These are phyloP conservation scores for Cadophora gregata DNA, from an alignment of 2,329 filamentous ascomycete genomes.

Conservation along the genomic window DNA sequence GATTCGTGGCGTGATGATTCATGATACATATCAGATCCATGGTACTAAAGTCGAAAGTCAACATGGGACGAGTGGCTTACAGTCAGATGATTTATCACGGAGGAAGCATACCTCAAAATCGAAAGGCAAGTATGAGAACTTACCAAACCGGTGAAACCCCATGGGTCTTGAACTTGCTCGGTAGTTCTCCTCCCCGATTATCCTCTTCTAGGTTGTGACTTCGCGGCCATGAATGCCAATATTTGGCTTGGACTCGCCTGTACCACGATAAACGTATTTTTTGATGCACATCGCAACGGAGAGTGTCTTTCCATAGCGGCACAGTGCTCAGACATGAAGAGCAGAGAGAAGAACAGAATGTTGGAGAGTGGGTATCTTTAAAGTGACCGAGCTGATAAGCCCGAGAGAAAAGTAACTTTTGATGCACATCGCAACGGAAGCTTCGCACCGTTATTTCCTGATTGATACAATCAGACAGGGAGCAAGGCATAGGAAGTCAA, in stretches of 20 bases:
- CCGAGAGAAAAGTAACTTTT: slow-evolving; percentile 13
- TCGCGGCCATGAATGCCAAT: neutral
- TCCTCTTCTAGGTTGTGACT: neutral
- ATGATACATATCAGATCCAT: slow-evolving; percentile 7
- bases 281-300: slow-evolving; percentile 30
- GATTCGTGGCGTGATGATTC: slow-evolving; percentile 4
- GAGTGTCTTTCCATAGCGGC: slow-evolving; percentile 21
- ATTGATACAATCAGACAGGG: slow-evolving; percentile 21
- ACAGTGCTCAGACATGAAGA: neutral
- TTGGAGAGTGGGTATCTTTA: slow-evolving; percentile 15
- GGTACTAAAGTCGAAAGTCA: neutral
- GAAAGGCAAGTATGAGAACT: slow-evolving; percentile 9
- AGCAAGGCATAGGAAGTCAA: slow-evolving; percentile 7
- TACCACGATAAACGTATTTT: neutral
- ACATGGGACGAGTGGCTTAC: slow-evolving; percentile 8
- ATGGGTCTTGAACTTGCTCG: neutral
- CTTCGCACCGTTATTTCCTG: slow-evolving; percentile 20
- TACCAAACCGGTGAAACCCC: neutral
- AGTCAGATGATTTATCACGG: slow-evolving; percentile 8
- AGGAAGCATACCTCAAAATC: neutral
- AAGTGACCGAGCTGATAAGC: slow-evolving; percentile 11
- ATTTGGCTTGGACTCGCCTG: neutral
- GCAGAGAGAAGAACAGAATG: neutral
- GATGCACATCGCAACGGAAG: slow-evolving; percentile 27
- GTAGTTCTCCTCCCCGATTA: neutral